Conservation (phyloP, 768 basidiomycete genomes). For the Suillus brevipes region DNA sequence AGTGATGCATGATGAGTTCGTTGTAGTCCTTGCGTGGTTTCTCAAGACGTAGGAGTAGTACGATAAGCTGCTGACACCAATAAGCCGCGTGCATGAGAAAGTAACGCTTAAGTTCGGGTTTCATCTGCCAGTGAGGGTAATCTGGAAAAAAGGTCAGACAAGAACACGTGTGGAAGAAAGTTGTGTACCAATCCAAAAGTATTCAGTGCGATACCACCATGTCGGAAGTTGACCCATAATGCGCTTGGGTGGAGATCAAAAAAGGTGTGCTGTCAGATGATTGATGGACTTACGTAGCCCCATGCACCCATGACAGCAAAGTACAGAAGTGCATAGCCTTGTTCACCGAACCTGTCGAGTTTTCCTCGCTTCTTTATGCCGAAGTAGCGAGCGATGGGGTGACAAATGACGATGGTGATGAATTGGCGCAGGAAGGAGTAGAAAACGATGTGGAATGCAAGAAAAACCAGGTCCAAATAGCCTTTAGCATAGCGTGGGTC, state of each 20-base stretch:
- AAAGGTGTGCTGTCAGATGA: not conserved
- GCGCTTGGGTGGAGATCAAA: slow-evolving; percentile 42
- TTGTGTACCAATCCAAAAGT: slow-evolving; percentile 77
- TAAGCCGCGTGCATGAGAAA: slow-evolving; percentile 93
- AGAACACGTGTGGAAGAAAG: slow-evolving; percentile 7
- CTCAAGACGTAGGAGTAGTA: slow-evolving; percentile 82
- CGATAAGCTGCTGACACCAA: slow-evolving; percentile 92
- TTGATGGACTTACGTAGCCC: slow-evolving; percentile 66
- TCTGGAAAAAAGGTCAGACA: slow-evolving; percentile 38
- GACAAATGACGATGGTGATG: slow-evolving; percentile 62
- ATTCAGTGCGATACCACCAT: slow-evolving; percentile 80
- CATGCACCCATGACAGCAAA: slow-evolving; percentile 67
- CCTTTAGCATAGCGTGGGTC: slow-evolving; percentile 72
- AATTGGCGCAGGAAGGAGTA: slow-evolving; percentile 87
- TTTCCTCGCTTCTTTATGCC: slow-evolving; percentile 70
- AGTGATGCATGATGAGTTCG: slow-evolving; percentile 87
- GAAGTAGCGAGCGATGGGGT: slow-evolving; percentile 66
- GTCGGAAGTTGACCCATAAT: slow-evolving; percentile 83
- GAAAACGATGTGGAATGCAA: slow-evolving; percentile 82
- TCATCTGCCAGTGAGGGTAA: slow-evolving; percentile 91
- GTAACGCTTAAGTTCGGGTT: slow-evolving; percentile 80
- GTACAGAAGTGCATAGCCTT: slow-evolving; percentile 85
- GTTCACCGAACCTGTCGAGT: slow-evolving; percentile 86
- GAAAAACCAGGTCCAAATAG: slow-evolving; percentile 73
- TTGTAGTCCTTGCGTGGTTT: slow-evolving; percentile 91